phyloP scores from a whole-genome alignment of 306 rosid genomes.

The Castanea sativa region DNA sequence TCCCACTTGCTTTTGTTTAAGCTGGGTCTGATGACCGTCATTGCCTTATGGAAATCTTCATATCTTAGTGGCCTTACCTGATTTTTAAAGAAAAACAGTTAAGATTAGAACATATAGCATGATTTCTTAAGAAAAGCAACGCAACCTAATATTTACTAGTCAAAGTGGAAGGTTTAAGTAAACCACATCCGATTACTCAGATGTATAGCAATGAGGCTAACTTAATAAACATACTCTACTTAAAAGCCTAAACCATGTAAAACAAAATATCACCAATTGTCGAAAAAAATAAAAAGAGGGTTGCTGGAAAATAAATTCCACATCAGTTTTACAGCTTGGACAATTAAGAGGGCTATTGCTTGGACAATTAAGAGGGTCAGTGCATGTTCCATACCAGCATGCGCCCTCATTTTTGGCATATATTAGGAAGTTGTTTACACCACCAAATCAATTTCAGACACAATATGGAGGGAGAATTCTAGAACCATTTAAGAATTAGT shows the following conservation, averaged over 20 bases:
- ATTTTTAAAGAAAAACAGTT: slow-evolving; percentile 11
- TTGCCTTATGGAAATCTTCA: slow-evolving; percentile 77
- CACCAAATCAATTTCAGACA: background rate
- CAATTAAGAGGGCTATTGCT: background rate
- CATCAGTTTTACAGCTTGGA: background rate
- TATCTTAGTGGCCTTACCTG: slow-evolving; percentile 77
- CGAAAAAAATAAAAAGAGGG: background rate
- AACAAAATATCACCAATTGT: too few species aligned
- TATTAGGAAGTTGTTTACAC: background rate
- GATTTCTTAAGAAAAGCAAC: background rate
- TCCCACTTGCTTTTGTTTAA: slow-evolving; percentile 91
- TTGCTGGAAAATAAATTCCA: background rate
- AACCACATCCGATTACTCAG: too few species aligned
- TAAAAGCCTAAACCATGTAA: too few species aligned
- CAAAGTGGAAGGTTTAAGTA: too few species aligned
- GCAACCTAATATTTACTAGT: too few species aligned
- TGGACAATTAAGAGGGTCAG: background rate
- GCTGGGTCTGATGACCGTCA: slow-evolving; percentile 85
- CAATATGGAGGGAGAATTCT: background rate
- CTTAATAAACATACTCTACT: too few species aligned
- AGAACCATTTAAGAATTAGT: background rate
- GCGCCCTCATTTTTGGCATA: background rate
- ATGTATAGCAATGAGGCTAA: too few species aligned
- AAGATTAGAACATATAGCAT: background rate
- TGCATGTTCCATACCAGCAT: background rate